These are phyloP conservation scores for Didymella arachidicola DNA, from an alignment of 2,329 filamentous ascomycete genomes.

Conservation along the genomic window DNA sequence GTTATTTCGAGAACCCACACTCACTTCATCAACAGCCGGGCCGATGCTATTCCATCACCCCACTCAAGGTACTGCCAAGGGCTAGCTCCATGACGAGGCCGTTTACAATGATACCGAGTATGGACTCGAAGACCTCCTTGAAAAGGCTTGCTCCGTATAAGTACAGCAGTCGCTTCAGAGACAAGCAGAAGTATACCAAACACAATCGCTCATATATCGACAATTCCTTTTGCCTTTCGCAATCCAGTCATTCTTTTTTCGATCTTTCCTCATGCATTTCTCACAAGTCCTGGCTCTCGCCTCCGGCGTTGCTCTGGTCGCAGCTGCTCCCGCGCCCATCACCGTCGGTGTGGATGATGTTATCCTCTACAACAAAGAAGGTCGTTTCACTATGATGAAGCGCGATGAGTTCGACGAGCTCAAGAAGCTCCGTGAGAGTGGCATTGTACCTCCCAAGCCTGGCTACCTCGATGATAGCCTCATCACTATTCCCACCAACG, in stretches of 20 bases:
- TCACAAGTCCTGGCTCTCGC: conserved; percentile 25
- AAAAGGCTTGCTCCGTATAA: conserved; percentile 6
- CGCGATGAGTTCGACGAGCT: conserved; percentile 32
- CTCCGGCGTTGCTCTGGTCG: conserved; percentile 24
- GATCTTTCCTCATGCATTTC: conserved; percentile 30
- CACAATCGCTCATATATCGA: not conserved
- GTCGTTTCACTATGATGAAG: conserved; percentile 36
- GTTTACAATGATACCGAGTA: not conserved
- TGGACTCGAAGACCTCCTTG: not conserved
- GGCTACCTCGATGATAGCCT: conserved; percentile 26
- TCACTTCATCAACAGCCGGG: conserved; percentile 6
- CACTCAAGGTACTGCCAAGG: conserved; percentile 21
- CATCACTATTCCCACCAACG: conserved; percentile 19
- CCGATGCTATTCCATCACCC: conserved; percentile 14
- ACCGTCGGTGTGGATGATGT: conserved; percentile 33
- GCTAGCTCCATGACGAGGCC: not conserved
- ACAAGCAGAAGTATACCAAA: not conserved
- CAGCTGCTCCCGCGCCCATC: conserved; percentile 27
- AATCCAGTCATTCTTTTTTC: conserved; percentile 2
- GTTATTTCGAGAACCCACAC: not conserved
- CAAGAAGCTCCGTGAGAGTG: conserved; percentile 25
- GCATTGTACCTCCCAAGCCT: conserved; percentile 28
- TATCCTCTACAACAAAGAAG: conserved; percentile 35
- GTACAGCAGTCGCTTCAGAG: conserved; percentile 6
- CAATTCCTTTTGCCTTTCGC: conserved; percentile 5